Evolutionary conservation across 495 filamentous ascomycete genomes (phyloP).

Genomic region (Opeltia flavorubescens): DNA sequence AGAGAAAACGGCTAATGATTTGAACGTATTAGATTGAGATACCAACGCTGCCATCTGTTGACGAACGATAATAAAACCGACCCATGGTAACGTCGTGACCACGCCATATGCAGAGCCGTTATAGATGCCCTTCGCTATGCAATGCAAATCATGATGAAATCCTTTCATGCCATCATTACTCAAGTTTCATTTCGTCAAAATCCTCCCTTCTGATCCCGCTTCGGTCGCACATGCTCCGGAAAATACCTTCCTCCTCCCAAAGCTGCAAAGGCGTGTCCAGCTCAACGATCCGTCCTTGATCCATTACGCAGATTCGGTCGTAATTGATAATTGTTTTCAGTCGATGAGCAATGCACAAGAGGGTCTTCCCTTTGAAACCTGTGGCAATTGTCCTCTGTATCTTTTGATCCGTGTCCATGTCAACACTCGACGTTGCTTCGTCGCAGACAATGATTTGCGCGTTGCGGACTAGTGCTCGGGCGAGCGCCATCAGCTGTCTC

Average conservation of each 20-base stretch:
- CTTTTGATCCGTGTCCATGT: constrained; percentile 93
- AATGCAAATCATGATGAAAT: neutral
- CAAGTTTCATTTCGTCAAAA: constrained; percentile 26
- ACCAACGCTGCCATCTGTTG: neutral
- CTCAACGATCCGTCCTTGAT: constrained; percentile 72
- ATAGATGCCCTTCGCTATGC: too few species aligned
- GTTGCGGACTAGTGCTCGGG: constrained; percentile 72
- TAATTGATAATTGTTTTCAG: constrained; percentile 86
- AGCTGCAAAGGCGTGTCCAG: constrained; percentile 60
- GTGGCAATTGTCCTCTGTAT: constrained; percentile 83
- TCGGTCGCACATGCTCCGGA: constrained; percentile 82
- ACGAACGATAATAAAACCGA: neutral
- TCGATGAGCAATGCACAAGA: constrained; percentile 92
- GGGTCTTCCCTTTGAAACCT: constrained; percentile 76
- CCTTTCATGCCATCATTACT: neutral
- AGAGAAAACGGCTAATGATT: neutral
- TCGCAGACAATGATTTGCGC: constrained; percentile 91
- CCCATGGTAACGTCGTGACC: neutral
- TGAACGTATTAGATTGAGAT: neutral
- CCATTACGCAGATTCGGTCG: constrained; percentile 94
- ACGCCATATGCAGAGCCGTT: neutral
- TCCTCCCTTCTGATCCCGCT: constrained; percentile 73
- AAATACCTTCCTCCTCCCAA: constrained; percentile 61
- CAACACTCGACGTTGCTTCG: constrained; percentile 83
- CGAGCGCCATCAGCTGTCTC: constrained; percentile 88